Conservation (phyloP, 129 eudicot genomes). For the Artemisia tridentata region DNA sequence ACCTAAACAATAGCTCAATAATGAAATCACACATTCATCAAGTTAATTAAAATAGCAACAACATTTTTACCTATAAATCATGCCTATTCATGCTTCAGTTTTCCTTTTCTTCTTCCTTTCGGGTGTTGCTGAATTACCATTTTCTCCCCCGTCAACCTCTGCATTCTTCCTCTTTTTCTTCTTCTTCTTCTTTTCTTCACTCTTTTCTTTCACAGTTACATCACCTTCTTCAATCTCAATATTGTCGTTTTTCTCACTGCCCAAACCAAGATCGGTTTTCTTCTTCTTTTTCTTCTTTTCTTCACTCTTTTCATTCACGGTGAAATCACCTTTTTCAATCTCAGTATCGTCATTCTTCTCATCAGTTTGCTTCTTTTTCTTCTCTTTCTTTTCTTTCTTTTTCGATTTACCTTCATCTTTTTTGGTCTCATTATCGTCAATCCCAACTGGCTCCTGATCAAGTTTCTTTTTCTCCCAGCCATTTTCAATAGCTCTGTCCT, state of each 20-base stretch:
- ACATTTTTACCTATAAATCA: slow-evolving; percentile 13
- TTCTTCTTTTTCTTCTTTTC: slow-evolving; percentile 29
- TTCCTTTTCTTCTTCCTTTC: slow-evolving; percentile 35
- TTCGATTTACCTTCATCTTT: slow-evolving; percentile 17
- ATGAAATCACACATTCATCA: slow-evolving; percentile 17
- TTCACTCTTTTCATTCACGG: slow-evolving; percentile 15
- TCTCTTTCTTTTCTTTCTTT: slow-evolving; percentile 31
- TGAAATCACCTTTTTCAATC: background rate
- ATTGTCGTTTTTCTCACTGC: slow-evolving; percentile 11
- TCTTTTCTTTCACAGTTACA: slow-evolving; percentile 16
- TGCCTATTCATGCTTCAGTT: slow-evolving; percentile 22
- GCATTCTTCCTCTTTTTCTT: slow-evolving; percentile 33
- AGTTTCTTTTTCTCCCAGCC: slow-evolving; percentile 10
- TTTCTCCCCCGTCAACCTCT: slow-evolving; percentile 27
- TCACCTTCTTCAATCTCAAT: slow-evolving; percentile 1
- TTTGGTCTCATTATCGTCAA: background rate
- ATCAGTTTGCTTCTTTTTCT: slow-evolving; percentile 3
- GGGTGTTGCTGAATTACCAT: slow-evolving; percentile 5
- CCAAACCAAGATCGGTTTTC: slow-evolving; percentile 25
- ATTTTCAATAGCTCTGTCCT: slow-evolving; percentile 17
- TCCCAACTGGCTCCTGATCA: slow-evolving; percentile 21
- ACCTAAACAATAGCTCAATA: slow-evolving; percentile 13
- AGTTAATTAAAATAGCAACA: slow-evolving; percentile 17
- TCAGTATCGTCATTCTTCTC: slow-evolving; percentile 1
- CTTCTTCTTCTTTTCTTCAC: slow-evolving; percentile 29